These are phyloP conservation scores for Pichia sp. DNA, from an alignment of 1,139 yeast species.

Conservation along the genomic window DNA sequence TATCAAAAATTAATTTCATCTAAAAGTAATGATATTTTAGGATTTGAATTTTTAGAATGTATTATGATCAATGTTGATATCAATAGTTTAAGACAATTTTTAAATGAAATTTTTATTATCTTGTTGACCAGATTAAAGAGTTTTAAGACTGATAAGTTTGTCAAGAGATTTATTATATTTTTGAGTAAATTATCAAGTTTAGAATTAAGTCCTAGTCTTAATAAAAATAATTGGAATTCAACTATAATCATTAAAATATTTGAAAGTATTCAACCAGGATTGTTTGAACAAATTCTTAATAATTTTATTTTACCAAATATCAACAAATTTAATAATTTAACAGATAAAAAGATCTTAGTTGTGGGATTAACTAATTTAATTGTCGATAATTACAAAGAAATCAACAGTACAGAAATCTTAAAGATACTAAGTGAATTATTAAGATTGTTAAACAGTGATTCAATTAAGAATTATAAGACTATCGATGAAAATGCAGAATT, in stretches of 20 bases:
- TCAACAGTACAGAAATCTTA: slow-evolving; percentile 38
- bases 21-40: slow-evolving; percentile 72
- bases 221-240: slow-evolving; percentile 38
- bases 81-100: slow-evolving; percentile 48
- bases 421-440: slow-evolving; percentile 54
- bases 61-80: slow-evolving; percentile 61
- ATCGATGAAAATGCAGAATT: slow-evolving; percentile 32
- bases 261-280: slow-evolving; percentile 59
- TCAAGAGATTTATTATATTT: slow-evolving; percentile 68
- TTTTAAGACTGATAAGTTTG: slow-evolving; percentile 79
- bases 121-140: slow-evolving; percentile 77
- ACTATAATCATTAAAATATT: slow-evolving; percentile 54
- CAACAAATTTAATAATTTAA: slow-evolving; percentile 59
- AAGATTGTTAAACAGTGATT: slow-evolving; percentile 42
- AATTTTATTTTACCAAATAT: slow-evolving; percentile 67
- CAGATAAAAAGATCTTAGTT: slow-evolving; percentile 73
- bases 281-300: slow-evolving; percentile 36
- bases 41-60: slow-evolving; percentile 79
- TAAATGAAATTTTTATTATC: slow-evolving; percentile 72
- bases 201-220: slow-evolving; percentile 27
- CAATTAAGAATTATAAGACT: slow-evolving; percentile 34
- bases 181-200: slow-evolving; percentile 50
- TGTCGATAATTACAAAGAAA: slow-evolving; percentile 33
- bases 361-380: slow-evolving; percentile 71
- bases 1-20: slow-evolving; percentile 92